phyloP scores from a whole-genome alignment of 1,139 yeast species.

The Saccharomycopsis hybrid region DNA sequence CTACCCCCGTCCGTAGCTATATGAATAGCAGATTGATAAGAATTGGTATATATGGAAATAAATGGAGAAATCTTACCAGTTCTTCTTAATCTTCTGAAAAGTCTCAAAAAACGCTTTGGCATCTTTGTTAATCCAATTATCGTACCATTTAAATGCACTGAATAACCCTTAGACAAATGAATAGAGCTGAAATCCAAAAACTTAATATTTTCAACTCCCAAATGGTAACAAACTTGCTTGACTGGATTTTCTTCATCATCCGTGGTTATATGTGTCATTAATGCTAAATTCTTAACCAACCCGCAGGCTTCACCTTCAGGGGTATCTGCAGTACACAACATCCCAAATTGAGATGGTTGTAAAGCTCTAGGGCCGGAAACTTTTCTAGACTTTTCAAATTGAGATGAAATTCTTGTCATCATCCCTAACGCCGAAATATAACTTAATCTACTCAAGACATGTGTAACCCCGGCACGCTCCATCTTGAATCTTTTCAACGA shows the following conservation, averaged over 20 bases:
- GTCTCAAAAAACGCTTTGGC: conserved; percentile 72
- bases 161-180: conserved; percentile 70
- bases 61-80: conserved; percentile 83
- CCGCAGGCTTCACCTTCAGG: conserved; percentile 99
- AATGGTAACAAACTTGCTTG: conserved; percentile 61
- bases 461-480: conserved; percentile 99
- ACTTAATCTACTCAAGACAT: conserved; percentile 82
- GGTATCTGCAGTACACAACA: conserved; percentile 98
- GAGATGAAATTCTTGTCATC: conserved; percentile 99
- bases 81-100: conserved; percentile 77
- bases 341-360: conserved; percentile 98
- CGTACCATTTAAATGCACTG: conserved; percentile 90
- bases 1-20: conserved; percentile 99
- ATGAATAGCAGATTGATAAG: conserved; percentile 88
- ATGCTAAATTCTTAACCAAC: conserved; percentile 87
- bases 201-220: conserved; percentile 87
- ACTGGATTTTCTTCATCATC: conserved; percentile 96
- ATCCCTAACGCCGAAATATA: conserved; percentile 95
- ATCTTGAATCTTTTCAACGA: conserved; percentile 96
- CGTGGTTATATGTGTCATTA: conserved; percentile 98
- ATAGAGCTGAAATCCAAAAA: conserved; percentile 79
- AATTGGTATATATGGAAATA: conserved; percentile 82
- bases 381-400: conserved; percentile 94
- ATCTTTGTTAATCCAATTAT: conserved; percentile 83
- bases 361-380: conserved; percentile 99